Evolutionary conservation across 2,329 filamentous ascomycete species (phyloP).

Genomic region (Scopulariopsis brevicaulis): DNA sequence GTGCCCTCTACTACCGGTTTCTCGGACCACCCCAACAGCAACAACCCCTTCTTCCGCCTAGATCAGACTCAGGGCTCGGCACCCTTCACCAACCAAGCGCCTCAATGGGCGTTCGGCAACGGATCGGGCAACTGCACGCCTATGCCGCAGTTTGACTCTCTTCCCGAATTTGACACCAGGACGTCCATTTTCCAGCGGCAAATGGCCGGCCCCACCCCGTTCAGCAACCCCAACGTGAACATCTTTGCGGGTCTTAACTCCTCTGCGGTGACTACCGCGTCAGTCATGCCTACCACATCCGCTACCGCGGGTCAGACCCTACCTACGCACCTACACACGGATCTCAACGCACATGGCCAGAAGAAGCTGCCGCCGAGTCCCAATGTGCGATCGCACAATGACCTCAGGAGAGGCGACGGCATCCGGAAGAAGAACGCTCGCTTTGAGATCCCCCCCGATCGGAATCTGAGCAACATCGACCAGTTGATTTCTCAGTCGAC

Average conservation of each 20-base stretch:
- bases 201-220: slow-evolving; percentile 41
- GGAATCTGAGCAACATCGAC: slow-evolving; percentile 91
- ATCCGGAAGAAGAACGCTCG: slow-evolving; percentile 98
- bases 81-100: slow-evolving; percentile 24
- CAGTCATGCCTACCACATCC: neutral
- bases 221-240: slow-evolving; percentile 37
- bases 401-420: slow-evolving; percentile 68
- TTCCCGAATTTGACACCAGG: slow-evolving; percentile 44
- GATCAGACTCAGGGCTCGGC: slow-evolving; percentile 28
- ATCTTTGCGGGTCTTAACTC: slow-evolving; percentile 40
- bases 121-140: slow-evolving; percentile 64
- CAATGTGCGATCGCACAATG: slow-evolving; percentile 58
- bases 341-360: slow-evolving; percentile 43
- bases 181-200: slow-evolving; percentile 40
- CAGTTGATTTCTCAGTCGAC: slow-evolving; percentile 78
- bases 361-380: slow-evolving; percentile 58
- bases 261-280: slow-evolving; percentile 15
- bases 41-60: slow-evolving; percentile 58
- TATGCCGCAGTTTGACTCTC: slow-evolving; percentile 51
- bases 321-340: slow-evolving; percentile 24
- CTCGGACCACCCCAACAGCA: slow-evolving; percentile 40
- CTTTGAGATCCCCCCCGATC: slow-evolving; percentile 91
- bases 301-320: slow-evolving; percentile 1
- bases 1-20: slow-evolving; percentile 54
- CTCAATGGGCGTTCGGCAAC: slow-evolving; percentile 52